These are phyloP conservation scores for Clonostachys rhizophaga DNA, from an alignment of 2,329 filamentous ascomycete species.

Conservation along the genomic window DNA sequence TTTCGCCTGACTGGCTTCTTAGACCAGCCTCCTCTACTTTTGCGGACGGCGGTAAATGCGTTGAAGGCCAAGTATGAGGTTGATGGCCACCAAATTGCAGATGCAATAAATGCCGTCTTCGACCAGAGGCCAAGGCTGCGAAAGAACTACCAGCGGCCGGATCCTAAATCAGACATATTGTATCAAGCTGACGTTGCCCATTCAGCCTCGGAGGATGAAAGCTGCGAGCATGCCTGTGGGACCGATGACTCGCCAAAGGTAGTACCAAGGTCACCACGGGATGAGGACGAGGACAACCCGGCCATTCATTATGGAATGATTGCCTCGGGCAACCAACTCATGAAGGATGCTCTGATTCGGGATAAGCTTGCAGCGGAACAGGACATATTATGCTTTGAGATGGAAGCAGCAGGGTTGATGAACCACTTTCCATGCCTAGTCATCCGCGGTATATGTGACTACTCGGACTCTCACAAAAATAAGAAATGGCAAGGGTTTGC, in stretches of 20 bases:
- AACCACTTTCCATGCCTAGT: slow-evolving; percentile 15
- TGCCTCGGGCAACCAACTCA: slow-evolving; percentile 25
- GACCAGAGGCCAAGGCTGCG: neutral
- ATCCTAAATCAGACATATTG: neutral
- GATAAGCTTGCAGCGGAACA: slow-evolving; percentile 18
- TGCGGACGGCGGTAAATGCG: neutral
- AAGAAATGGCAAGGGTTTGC: slow-evolving; percentile 16
- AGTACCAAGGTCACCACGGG: neutral
- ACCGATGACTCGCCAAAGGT: neutral
- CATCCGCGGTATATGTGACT: slow-evolving; percentile 24
- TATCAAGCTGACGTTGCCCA: neutral
- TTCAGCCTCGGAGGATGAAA: too few relatives aligned
- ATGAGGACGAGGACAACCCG: neutral
- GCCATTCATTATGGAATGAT: slow-evolving; percentile 13
- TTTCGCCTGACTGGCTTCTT: slow-evolving; percentile 1
- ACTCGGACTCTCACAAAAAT: slow-evolving; percentile 20
- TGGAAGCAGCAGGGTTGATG: neutral
- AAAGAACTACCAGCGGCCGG: neutral
- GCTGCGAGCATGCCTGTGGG: neutral
- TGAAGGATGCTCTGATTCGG: slow-evolving; percentile 22
- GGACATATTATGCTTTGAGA: slow-evolving; percentile 1
- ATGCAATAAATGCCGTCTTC: neutral
- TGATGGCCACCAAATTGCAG: neutral
- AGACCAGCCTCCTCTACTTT: neutral
- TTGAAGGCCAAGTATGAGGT: neutral